Evolutionary conservation across 2,329 filamentous ascomycete species (phyloP).

Genomic region (Anisogramma anomala): DNA sequence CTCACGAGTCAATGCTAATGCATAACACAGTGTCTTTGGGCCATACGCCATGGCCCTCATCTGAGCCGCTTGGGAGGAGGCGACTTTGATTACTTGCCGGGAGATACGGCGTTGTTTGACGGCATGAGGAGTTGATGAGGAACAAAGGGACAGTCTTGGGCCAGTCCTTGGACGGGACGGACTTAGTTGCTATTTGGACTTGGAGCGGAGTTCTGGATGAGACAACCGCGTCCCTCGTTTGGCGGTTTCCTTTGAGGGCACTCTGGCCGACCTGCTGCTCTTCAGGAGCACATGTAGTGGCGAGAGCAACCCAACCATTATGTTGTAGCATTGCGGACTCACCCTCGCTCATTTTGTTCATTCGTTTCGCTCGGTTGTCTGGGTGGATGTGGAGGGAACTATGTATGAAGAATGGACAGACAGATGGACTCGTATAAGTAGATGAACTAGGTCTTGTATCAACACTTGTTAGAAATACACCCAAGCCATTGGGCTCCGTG

Average conservation of each 20-base stretch:
- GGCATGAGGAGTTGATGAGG: background rate
- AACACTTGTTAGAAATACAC: background rate
- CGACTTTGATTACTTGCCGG: background rate
- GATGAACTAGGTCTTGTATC: constrained; percentile 8
- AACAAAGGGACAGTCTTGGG: constrained; percentile 8
- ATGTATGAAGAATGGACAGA: background rate
- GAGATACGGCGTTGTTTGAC: background rate
- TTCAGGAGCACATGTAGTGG: background rate
- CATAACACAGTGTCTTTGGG: constrained; percentile 30
- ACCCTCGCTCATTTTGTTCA: constrained; percentile 1
- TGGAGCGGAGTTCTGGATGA: constrained; percentile 12
- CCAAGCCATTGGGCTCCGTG: background rate
- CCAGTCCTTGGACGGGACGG: constrained; percentile 3
- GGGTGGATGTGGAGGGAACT: too few species aligned
- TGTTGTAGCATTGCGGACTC: background rate
- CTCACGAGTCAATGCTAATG: constrained; percentile 14
- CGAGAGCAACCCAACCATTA: background rate
- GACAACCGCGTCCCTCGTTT: background rate
- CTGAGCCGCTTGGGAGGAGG: constrained; percentile 20
- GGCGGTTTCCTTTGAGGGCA: background rate
- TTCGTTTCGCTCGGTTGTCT: constrained; percentile 7
- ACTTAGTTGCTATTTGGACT: constrained; percentile 9
- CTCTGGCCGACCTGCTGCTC: background rate
- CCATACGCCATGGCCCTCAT: constrained; percentile 42
- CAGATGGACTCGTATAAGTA: constrained; percentile 7